Conservation (phyloP, 768 basidiomycete species). For the Mrakia blollopis region DNA sequence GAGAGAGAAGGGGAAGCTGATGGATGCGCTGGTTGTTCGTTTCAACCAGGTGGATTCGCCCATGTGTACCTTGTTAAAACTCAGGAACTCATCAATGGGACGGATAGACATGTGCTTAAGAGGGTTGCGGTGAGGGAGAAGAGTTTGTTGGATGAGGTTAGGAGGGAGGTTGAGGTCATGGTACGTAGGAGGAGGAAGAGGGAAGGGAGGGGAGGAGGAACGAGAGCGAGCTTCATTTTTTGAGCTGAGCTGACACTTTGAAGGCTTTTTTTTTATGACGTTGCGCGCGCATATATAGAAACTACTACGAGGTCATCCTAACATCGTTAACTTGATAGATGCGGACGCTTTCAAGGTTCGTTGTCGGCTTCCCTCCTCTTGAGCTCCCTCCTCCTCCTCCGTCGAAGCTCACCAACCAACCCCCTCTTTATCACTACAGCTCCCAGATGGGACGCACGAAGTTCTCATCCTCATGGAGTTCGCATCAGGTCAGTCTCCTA, state of each 20-base stretch:
- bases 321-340: slow-evolving; percentile 93
- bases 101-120: slow-evolving; percentile 93
- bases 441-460: slow-evolving; percentile 79
- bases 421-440: slow-evolving; percentile 51
- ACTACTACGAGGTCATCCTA: slow-evolving; percentile 83
- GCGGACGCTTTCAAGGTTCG: slow-evolving; percentile 47
- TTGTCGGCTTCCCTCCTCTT: neutral
- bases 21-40: neutral
- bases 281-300: slow-evolving; percentile 52
- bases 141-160: slow-evolving; percentile 82
- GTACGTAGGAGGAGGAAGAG: slow-evolving; percentile 48
- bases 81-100: slow-evolving; percentile 76
- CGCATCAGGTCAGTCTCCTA: slow-evolving; percentile 63
- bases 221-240: slow-evolving; percentile 46
- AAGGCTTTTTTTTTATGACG: neutral
- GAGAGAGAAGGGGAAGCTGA: too few relatives aligned
- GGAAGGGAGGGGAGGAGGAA: slow-evolving; percentile 80
- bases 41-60: slow-evolving; percentile 78
- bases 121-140: slow-evolving; percentile 89
- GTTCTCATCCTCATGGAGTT: slow-evolving; percentile 99
- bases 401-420: neutral
- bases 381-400: neutral
- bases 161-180: slow-evolving; percentile 99
- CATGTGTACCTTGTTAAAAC: slow-evolving; percentile 95
- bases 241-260: neutral